phyloP scores from a whole-genome alignment of 345 rosid genomes.

The Eucalyptus caleyi region DNA sequence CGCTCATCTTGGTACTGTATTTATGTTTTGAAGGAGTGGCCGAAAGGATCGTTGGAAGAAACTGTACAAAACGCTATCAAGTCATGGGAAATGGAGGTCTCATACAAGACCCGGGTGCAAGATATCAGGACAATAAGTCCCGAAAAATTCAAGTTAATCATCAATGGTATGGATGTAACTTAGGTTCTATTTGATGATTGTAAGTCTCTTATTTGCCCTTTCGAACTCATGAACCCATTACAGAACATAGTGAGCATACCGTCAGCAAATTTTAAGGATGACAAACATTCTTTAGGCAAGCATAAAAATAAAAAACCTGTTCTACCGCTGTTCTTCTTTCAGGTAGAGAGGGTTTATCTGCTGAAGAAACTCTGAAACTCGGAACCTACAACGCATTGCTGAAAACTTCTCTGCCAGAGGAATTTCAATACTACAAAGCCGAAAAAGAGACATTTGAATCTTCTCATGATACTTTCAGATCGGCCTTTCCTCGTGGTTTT shows the following conservation, averaged over 20 bases:
- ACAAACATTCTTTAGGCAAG: neutral
- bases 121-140: slow-evolving; percentile 72
- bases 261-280: neutral
- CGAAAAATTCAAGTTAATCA: slow-evolving; percentile 57
- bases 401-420: slow-evolving; percentile 53
- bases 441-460: slow-evolving; percentile 78
- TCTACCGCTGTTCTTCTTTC: neutral
- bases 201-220: neutral
- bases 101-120: slow-evolving; percentile 54
- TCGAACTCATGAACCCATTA: neutral
- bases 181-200: neutral
- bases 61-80: slow-evolving; percentile 75
- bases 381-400: slow-evolving; percentile 75
- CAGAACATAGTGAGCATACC: neutral
- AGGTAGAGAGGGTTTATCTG: slow-evolving; percentile 71
- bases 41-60: slow-evolving; percentile 83
- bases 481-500: slow-evolving; percentile 83
- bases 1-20: neutral
- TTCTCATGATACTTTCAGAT: slow-evolving; percentile 59
- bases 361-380: slow-evolving; percentile 46
- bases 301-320: neutral
- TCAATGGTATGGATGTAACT: slow-evolving; percentile 42
- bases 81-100: slow-evolving; percentile 90
- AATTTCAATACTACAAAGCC: slow-evolving; percentile 52
- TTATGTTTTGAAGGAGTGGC: slow-evolving; percentile 49